Percentiles rank a stretch among this genome's conserved stretches.
phyloP scores from a whole-genome alignment of 2,329 filamentous ascomycete genomes.

The Verticillium klebahnii region DNA sequence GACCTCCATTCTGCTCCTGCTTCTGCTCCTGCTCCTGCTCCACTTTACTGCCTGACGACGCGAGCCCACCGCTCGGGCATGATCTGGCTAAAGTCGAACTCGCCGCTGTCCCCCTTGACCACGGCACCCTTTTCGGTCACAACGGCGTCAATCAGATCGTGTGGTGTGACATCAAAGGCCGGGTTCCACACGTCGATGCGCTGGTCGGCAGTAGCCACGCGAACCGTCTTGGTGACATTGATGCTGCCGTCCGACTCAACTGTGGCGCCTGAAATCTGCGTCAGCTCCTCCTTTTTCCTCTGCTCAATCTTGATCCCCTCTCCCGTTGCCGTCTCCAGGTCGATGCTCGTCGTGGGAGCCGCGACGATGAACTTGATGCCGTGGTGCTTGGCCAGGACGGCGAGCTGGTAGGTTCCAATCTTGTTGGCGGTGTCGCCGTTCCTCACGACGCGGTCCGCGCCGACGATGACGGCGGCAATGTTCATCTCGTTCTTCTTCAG shows the following conservation, averaged over 20 bases:
- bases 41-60: conserved; percentile 9
- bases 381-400: conserved; percentile 84
- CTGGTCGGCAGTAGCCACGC: conserved; percentile 74
- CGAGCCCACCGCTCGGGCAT: conserved; percentile 52
- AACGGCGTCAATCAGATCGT: conserved; percentile 83
- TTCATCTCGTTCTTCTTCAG: conserved; percentile 57
- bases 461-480: conserved; percentile 85
- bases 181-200: conserved; percentile 92
- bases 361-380: conserved; percentile 93
- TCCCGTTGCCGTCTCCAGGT: conserved; percentile 74
- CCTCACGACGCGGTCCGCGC: conserved; percentile 88
- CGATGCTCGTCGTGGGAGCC: conserved; percentile 90
- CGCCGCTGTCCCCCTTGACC: conserved; percentile 67
- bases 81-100: conserved; percentile 59
- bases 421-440: conserved; percentile 99
- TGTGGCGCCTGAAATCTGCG: conserved; percentile 74
- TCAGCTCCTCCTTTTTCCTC: conserved; percentile 75
- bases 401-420: conserved; percentile 90
- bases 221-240: conserved; percentile 58
- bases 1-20: not conserved
- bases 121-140: conserved; percentile 90
- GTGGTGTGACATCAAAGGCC: conserved; percentile 91
- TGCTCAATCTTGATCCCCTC: conserved; percentile 86
- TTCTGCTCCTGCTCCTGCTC: no score
- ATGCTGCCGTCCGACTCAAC: conserved; percentile 59